Base-by-base conservation (phyloP, 2,329 filamentous ascomycete species). In the Colletotrichum siamense region DNA sequence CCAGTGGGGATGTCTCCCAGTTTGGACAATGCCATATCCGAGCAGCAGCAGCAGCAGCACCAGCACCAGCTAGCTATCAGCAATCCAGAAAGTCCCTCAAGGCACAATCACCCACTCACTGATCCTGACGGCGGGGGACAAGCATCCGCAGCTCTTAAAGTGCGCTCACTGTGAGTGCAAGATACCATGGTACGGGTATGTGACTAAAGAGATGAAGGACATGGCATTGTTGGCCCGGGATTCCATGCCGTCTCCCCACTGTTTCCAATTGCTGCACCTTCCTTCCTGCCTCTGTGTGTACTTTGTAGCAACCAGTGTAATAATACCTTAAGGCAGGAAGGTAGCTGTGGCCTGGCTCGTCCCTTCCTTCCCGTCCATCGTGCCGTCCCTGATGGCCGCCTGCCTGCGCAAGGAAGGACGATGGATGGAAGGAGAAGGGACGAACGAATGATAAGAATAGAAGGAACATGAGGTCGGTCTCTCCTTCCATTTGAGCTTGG, bases 291-390 rank as follows among this genome's bases (percentile, higher is more conserved):
- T 52, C 44, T 52, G 39, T 4, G 39, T 49, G 39, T n/a, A 44
- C 15, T 16, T 16, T 49, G 44, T 22, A 22, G 3, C 44, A 13
- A 13, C n/a, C 44, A 22, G 44, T n/a, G 10, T 52, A 22, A 52
- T 22, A 15, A 34, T 34, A 7, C 5, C 32, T 34, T 34, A 22
- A 52, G 44, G n/a, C 44, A 52, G 44, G 44, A 52, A 24, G 44
- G 44, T 22, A 52, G 44, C n/a, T 52, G 18, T 63, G 59, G 12
- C 18, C 55, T 73, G 55, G 63, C 55, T 68, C 71, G 71, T 62
- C 64, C 71, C 66, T 72, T 72, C 70, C 70, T 70, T 74, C 72
- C 71, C 72, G n/a, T 52, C n/a, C 44, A 52, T 52, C 44, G 72
- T 65, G 66, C 71, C 71, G 67, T 65, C 71, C 34, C 52, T 71